Evolutionary conservation across 768 basidiomycete species (phyloP), one percentile per base, ranked within the genome.

Genomic region (Roridomyces roridus): DNA sequence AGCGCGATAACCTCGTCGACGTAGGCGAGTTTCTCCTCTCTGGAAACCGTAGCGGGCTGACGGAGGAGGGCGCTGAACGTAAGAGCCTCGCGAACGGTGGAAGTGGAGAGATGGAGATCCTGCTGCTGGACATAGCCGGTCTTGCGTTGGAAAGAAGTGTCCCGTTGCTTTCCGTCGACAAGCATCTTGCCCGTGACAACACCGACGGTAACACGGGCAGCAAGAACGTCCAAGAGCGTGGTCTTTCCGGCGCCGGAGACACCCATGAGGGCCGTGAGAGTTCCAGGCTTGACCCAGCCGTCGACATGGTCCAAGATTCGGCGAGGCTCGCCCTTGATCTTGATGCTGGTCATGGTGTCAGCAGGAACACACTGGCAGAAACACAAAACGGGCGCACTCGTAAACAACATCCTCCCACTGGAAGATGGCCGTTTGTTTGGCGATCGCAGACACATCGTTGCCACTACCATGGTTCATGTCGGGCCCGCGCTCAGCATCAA

Each of bases 281-380:
- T 80, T 1, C 83, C 82, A 2, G 84, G 82, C 37, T 74, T 74
- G 49, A 81, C 79, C 59, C 77, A 83, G 6, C 81, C 81, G 37
- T 74, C 77, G 18, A 83, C 74, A 46, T 78, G 68, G 61, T 82
- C 74, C 21, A 83, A 70, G 0, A 83, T 44, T 26, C 65, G 21
- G 11, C 60, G 51, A 17, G 65, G 46, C 1, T 52, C 48, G 11
- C 67, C 70, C 28, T 66, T 65, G 41, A 71, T 63, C 52, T 64
- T 67, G 53, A 70, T 67, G 58, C 31, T 34, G 31, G 10, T 15
- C 11, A 14, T 11, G 15, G 7, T 10, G 31, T 34, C 31, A 34
- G 31, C 31, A 8, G 31, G 31, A 34, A 15, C 2, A n/a, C 15
- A 15, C 11, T 8, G 15, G 31, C 31, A 34, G 4, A 34, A 34